Percentiles rank a stretch among this genome's conserved stretches.
These are phyloP conservation scores for Ceratocystis lukuohia DNA, from an alignment of 2,329 filamentous ascomycete genomes.

Conservation along the genomic window DNA sequence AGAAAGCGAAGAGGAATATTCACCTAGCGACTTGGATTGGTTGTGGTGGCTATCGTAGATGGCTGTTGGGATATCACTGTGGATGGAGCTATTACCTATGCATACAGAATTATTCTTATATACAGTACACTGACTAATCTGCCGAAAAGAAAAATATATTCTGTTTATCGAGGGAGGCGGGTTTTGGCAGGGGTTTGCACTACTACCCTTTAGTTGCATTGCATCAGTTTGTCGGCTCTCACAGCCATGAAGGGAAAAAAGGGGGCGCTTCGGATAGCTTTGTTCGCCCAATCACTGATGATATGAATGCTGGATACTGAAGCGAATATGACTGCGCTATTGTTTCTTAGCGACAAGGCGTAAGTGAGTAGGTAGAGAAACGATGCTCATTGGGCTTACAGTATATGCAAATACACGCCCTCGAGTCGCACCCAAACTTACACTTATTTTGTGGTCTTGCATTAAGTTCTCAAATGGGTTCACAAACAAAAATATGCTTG, in stretches of 20 bases:
- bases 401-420: neutral
- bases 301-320: neutral
- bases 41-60: neutral
- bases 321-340: neutral
- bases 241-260: neutral
- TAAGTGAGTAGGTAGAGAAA: neutral
- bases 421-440: neutral
- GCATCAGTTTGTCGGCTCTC: no score
- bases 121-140: slow-evolving; percentile 1
- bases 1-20: neutral
- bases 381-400: neutral
- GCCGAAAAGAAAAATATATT: no score
- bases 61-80: neutral
- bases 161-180: no score
- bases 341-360: neutral
- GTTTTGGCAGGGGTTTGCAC: neutral
- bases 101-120: neutral
- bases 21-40: neutral
- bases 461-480: neutral
- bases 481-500: neutral
- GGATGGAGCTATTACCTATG: neutral
- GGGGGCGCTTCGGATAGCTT: neutral
- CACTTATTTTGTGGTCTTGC: neutral
- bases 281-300: neutral
- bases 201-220: neutral